phyloP scores from a whole-genome alignment of 495 filamentous ascomycete species.

The Schizothecium vesticola region DNA sequence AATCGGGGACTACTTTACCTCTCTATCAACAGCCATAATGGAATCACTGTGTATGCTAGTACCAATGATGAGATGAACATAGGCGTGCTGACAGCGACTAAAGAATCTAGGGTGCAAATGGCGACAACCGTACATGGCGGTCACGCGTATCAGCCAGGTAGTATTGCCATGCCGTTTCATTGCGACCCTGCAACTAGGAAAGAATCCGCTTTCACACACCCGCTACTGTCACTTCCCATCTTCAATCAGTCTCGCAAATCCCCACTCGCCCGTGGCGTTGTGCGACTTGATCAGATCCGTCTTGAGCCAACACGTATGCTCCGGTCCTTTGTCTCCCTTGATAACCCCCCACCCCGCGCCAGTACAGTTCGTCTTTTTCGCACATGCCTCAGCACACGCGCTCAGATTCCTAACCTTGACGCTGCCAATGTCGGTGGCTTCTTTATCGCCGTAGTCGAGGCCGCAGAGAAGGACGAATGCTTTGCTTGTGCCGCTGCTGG shows the following conservation, averaged over 20 bases:
- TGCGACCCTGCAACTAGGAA: too few relatives aligned
- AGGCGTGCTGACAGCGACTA: too few relatives aligned
- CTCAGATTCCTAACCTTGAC: slow-evolving; percentile 23
- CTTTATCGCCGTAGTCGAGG: slow-evolving; percentile 28
- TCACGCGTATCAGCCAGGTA: too few relatives aligned
- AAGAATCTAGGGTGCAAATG: too few relatives aligned
- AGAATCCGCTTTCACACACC: too few relatives aligned
- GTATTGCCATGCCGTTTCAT: too few relatives aligned
- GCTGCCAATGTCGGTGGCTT: slow-evolving; percentile 30
- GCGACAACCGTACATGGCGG: too few relatives aligned
- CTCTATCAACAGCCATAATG: too few relatives aligned
- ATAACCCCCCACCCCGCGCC: slow-evolving; percentile 35
- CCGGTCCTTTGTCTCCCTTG: slow-evolving; percentile 24
- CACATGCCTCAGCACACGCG: slow-evolving; percentile 32
- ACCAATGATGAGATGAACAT: too few relatives aligned
- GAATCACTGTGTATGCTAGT: too few relatives aligned
- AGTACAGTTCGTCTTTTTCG: slow-evolving; percentile 23
- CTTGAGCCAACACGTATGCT: slow-evolving; percentile 48
- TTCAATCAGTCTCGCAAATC: slow-evolving; percentile 33
- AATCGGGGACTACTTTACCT: too few relatives aligned
- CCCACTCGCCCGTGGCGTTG: slow-evolving; percentile 40
- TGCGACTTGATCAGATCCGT: slow-evolving; percentile 44
- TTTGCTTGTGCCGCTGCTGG: slow-evolving; percentile 17
- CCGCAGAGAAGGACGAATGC: slow-evolving; percentile 31
- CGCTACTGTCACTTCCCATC: too few relatives aligned